Evolutionary conservation across 1,284 basidiomycete species (phyloP).

Genomic region (Omphalotus olearius): DNA sequence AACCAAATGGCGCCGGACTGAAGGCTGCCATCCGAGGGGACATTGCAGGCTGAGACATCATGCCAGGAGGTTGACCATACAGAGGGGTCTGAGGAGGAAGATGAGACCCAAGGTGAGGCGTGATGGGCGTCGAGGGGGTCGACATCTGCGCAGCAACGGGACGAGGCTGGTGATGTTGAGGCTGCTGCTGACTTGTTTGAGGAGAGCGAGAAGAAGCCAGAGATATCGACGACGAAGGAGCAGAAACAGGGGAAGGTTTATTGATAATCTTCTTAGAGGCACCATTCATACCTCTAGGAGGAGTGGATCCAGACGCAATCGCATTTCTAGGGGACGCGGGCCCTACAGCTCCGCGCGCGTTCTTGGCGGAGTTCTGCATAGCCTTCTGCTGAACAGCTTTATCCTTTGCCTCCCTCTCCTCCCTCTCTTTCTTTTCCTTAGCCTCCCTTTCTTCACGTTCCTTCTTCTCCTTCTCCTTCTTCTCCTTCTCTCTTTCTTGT

Average conservation of each 20-base stretch:
- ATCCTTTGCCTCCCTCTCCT: slow-evolving; percentile 31
- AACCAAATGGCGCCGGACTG: slow-evolving; percentile 46
- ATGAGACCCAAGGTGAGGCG: slow-evolving; percentile 33
- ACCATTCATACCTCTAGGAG: slow-evolving; percentile 28
- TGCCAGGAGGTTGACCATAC: slow-evolving; percentile 41
- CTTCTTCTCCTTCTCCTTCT: slow-evolving; percentile 40
- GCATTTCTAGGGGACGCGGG: slow-evolving; percentile 47
- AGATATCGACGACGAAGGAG: slow-evolving; percentile 18
- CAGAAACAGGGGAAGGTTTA: slow-evolving; percentile 23
- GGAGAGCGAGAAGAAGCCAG: slow-evolving; percentile 12
- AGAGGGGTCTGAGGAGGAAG: slow-evolving; percentile 36
- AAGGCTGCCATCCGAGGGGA: slow-evolving; percentile 46
- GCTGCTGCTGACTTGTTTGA: slow-evolving; percentile 17
- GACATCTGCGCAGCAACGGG: slow-evolving; percentile 28
- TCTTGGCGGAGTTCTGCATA: slow-evolving; percentile 21
- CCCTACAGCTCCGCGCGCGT: slow-evolving; percentile 14
- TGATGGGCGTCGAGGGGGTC: slow-evolving; percentile 35
- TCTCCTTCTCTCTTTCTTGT: slow-evolving; percentile 31
- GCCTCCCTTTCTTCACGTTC: slow-evolving; percentile 47
- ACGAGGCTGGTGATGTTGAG: slow-evolving; percentile 28
- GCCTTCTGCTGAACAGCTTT: slow-evolving; percentile 38
- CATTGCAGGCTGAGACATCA: slow-evolving; percentile 42
- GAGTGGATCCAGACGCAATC: slow-evolving; percentile 41
- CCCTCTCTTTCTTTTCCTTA: slow-evolving; percentile 60
- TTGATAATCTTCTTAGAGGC: slow-evolving; percentile 44